Base-by-base conservation (phyloP, 306 rosid species). In the Sindora glabra region DNA sequence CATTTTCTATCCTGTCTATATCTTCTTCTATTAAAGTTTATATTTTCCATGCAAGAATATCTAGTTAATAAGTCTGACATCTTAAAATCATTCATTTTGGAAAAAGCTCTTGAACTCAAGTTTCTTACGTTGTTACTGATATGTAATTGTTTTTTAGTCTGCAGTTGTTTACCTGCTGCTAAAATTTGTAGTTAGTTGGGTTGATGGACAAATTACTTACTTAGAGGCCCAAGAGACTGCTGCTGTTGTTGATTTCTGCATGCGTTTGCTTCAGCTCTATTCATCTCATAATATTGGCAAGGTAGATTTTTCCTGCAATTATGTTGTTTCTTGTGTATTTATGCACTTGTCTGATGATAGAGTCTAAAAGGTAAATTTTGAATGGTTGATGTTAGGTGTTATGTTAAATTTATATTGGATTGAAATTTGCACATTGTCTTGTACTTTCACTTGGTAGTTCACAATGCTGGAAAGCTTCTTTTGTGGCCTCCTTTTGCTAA, bases 271-370 rank as follows among this genome's bases (percentile, higher is more conserved):
- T 74, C 92, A 89, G 75, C 74, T 88, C 41, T 91, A 91, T 74
- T 88, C 98, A 33, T 75, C 89, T 54, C 96, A 91, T 75, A 91
- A 91, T 71, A 83, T 91, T 59, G 96, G 98, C 83, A 91, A 85
- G 95, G 98, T 91, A 72, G 51, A 24, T 33, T 69, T 70, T 68
- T 36, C 42, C 57, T 21, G 40, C 47, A 47, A 10, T 42, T 33
- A 34, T 56, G 14, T n/a, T 50, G 21, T 41, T 56, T 66, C 26
- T 74, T 49, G 11, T 40, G 40, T 36, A 47, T 38, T n/a, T n/a
- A n/a, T n/a, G n/a, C n/a, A n/a, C 21, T 45, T 24, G 68, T 36
- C 22, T 16, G 57, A 59, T 25, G 39, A n/a, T n/a, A n/a, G n/a
- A n/a, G n/a, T n/a, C n/a, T n/a, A n/a, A n/a, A n/a, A n/a, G n/a